Evolutionary conservation across 2,329 filamentous ascomycete genomes (phyloP).

Genomic region (Mycocentrospora acerina): DNA sequence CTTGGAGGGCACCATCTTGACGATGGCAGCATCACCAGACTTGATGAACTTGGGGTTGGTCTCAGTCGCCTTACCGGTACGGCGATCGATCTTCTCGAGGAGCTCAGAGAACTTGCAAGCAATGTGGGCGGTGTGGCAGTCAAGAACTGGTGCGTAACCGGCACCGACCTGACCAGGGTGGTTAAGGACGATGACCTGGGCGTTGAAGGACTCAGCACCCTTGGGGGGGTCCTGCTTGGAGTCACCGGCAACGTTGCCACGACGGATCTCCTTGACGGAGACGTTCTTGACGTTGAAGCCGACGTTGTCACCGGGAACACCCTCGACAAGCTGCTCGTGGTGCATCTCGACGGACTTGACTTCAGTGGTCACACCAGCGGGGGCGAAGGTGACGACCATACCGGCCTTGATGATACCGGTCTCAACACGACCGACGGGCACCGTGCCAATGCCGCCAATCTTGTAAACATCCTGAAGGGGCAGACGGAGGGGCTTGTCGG

Average conservation of each 20-base stretch:
- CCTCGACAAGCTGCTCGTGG: conserved; percentile 97
- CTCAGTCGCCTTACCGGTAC: conserved; percentile 98
- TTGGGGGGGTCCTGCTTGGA: conserved; percentile 98
- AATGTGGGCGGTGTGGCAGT: conserved; percentile 99
- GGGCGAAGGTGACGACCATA: conserved; percentile 98
- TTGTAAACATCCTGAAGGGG: conserved; percentile 99
- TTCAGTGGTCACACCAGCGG: conserved; percentile 99
- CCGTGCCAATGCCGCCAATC: conserved; percentile 99
- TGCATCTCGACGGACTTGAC: conserved; percentile 99
- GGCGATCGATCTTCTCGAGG: conserved; percentile 99
- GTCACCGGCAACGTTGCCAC: conserved; percentile 99
- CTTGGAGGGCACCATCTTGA: conserved; percentile 99
- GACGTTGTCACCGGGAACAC: conserved; percentile 99
- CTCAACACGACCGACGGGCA: conserved; percentile 99
- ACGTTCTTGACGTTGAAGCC: conserved; percentile 99
- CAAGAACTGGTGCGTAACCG: conserved; percentile 97
- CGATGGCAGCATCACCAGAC: conserved; percentile 99
- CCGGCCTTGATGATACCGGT: conserved; percentile 86
- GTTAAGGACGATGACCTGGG: conserved; percentile 99
- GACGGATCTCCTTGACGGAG: conserved; percentile 99
- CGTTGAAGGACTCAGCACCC: conserved; percentile 92
- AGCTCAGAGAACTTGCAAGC: conserved; percentile 99
- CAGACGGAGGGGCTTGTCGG: conserved; percentile 99
- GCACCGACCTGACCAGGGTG: conserved; percentile 99
- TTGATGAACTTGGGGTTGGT: conserved; percentile 98